Base-by-base conservation (phyloP, 352 stramenopile genomes). In the Pythium myriotylum region DNA sequence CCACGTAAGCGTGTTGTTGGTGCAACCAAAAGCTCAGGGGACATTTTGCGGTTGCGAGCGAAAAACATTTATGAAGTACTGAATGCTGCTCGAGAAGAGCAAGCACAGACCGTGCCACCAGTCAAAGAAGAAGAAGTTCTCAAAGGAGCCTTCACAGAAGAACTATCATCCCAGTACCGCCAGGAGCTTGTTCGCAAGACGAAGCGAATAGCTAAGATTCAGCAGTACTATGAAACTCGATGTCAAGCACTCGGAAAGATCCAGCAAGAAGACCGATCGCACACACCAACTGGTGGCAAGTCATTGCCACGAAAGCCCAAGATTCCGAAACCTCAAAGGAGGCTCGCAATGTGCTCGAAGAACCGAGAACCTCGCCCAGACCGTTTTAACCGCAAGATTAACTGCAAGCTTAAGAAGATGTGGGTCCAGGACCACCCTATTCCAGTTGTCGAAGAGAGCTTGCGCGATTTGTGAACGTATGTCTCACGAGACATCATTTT, bases 371-470 rank as follows among this genome's bases (percentile, higher is more conserved):
- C 72, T 29, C 77, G 73, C 17, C 81, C 81, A 0, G 83, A 88
- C 24, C 77, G 82, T 29, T 88, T 95, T 56, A 91, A 88, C 33
- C 76, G 84, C n/a, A 83, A 84, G 59, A 91, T 92, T 53, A 92
- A 93, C 54, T 80, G 84, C 24, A 76, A 88, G 72, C 77, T 95
- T 43, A 79, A 72, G 57, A 86, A 84, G 16, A 77, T 93, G 26
- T 85, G 81, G 66, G 67, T 70, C 16, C 74, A 91, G 33, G 80
- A 93, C n/a, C 69, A 92, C 33, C 67, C 75, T 16, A 46, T 93
- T 7, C 76, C 77, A 14, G 67, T 91, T 22, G 70, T 95, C 22
- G 82, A 93, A 63, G 84, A 95, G 65, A 90, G 82, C 69, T 67
- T 92, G 32, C 70, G 83, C 14, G 84, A 90, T 55, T 60, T 67